Conservation (phyloP, 768 basidiomycete genomes). For the Fomitopsis pulvina region DNA sequence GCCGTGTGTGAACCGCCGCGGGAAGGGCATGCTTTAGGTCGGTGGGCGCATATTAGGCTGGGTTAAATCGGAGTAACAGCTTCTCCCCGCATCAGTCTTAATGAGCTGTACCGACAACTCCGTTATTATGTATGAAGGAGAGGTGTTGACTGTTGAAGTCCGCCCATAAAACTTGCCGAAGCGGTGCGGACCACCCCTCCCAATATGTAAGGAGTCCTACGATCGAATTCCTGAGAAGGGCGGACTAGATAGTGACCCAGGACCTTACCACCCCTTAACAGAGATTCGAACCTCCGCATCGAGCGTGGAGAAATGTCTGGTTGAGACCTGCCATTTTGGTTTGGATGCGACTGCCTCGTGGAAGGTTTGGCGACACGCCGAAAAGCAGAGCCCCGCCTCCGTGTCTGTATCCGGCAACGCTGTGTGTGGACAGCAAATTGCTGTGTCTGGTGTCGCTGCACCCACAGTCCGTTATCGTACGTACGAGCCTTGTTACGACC, state of each 20-base stretch:
- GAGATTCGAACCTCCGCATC: neutral
- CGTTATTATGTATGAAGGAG: neutral
- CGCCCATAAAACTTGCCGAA: neutral
- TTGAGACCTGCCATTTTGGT: neutral
- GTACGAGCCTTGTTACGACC: neutral
- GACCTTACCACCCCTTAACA: neutral
- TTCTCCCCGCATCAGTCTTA: neutral
- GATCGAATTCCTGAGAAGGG: neutral
- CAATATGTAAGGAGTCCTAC: neutral
- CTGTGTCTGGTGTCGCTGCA: neutral
- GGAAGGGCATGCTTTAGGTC: neutral
- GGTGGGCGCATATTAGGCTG: neutral
- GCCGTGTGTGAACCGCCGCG: constrained; percentile 13
- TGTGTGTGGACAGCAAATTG: neutral
- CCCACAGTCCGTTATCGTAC: neutral
- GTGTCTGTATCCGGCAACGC: neutral
- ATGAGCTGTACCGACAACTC: neutral
- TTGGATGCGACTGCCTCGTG: neutral
- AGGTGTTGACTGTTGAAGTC: neutral
- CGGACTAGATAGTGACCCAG: neutral
- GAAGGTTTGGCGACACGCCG: neutral
- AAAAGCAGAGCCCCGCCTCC: neutral
- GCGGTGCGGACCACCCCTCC: neutral
- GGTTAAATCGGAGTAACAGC: neutral
- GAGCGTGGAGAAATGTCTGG: neutral